phyloP scores from a whole-genome alignment of 176 grass and related monocot species.

The Oryza longistaminata region DNA sequence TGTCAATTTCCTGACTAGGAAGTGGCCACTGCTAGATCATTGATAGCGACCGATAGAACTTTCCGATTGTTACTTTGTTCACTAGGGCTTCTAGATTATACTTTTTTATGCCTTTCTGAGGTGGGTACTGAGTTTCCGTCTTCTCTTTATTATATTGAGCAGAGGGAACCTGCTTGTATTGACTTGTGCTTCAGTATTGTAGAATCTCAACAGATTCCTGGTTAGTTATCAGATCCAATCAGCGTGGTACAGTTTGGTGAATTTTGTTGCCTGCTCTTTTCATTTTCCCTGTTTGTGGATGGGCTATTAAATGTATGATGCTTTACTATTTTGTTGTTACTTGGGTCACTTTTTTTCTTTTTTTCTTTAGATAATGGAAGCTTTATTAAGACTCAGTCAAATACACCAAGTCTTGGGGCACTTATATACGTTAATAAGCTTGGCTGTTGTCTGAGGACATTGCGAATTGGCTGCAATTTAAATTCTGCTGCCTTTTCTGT shows the following conservation, averaged over 20 bases:
- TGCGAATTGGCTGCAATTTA: slow-evolving; percentile 3
- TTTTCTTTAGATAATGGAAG: too few species aligned
- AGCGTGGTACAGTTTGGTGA: not conserved
- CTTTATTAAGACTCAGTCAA: too few species aligned
- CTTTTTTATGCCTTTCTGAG: slow-evolving; percentile 11
- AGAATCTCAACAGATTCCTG: not conserved
- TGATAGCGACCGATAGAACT: slow-evolving; percentile 31
- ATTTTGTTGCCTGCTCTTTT: slow-evolving; percentile 17
- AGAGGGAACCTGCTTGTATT: slow-evolving; percentile 10
- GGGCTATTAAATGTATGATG: not conserved
- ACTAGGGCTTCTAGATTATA: slow-evolving; percentile 30
- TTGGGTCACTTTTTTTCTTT: not conserved
- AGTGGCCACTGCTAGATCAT: slow-evolving; percentile 23
- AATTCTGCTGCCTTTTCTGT: not conserved
- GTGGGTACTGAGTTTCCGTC: slow-evolving; percentile 31
- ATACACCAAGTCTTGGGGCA: not conserved
- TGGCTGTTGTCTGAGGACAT: not conserved
- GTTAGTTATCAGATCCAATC: slow-evolving; percentile 24
- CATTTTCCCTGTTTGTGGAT: slow-evolving; percentile 10
- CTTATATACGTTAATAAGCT: slow-evolving; percentile 6
- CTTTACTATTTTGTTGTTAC: not conserved
- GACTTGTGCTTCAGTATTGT: slow-evolving; percentile 16
- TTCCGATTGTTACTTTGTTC: slow-evolving; percentile 22
- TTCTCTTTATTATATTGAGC: slow-evolving; percentile 24
- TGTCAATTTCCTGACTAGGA: slow-evolving; percentile 4